Evolutionary conservation across 2,329 filamentous ascomycete genomes (phyloP).

Genomic region (Venturia aucupariae): DNA sequence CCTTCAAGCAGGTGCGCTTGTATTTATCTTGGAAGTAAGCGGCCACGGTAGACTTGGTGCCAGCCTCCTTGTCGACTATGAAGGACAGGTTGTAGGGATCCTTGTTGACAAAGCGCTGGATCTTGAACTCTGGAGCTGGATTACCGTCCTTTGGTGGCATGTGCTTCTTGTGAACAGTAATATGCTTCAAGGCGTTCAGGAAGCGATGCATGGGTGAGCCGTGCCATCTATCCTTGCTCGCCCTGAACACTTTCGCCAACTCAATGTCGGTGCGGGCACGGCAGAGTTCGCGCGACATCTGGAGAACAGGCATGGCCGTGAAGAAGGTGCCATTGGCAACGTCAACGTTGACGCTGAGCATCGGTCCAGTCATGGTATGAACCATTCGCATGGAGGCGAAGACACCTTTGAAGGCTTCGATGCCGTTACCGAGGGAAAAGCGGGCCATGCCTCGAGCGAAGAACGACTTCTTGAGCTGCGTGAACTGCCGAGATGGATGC

Average conservation of each 20-base stretch:
- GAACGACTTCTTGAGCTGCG: slow-evolving; percentile 73
- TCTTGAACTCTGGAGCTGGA: slow-evolving; percentile 4
- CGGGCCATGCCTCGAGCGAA: slow-evolving; percentile 49
- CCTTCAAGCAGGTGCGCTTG: slow-evolving; percentile 28
- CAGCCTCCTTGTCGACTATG: slow-evolving; percentile 22
- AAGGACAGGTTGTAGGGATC: slow-evolving; percentile 34
- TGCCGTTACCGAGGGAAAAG: slow-evolving; percentile 49
- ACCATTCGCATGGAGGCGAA: slow-evolving; percentile 78
- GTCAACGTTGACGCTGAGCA: slow-evolving; percentile 77
- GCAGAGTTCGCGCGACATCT: slow-evolving; percentile 1
- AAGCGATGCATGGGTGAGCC: slow-evolving; percentile 3
- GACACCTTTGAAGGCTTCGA: slow-evolving; percentile 79
- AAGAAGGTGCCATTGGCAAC: slow-evolving; percentile 90
- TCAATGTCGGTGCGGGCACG: background rate
- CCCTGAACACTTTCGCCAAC: background rate
- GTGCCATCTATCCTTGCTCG: slow-evolving; percentile 6
- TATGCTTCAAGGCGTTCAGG: slow-evolving; percentile 10
- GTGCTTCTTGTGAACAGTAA: slow-evolving; percentile 12
- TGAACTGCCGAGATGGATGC: slow-evolving; percentile 57
- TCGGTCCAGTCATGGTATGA: slow-evolving; percentile 44
- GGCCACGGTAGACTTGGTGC: slow-evolving; percentile 44
- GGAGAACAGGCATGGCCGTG: slow-evolving; percentile 1
- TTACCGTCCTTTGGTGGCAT: background rate
- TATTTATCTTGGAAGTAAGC: slow-evolving; percentile 48
- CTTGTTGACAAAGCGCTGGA: slow-evolving; percentile 49